phyloP scores from a whole-genome alignment of 805 yeast genomes.

The Wickerhamomyces hampshirensis region DNA sequence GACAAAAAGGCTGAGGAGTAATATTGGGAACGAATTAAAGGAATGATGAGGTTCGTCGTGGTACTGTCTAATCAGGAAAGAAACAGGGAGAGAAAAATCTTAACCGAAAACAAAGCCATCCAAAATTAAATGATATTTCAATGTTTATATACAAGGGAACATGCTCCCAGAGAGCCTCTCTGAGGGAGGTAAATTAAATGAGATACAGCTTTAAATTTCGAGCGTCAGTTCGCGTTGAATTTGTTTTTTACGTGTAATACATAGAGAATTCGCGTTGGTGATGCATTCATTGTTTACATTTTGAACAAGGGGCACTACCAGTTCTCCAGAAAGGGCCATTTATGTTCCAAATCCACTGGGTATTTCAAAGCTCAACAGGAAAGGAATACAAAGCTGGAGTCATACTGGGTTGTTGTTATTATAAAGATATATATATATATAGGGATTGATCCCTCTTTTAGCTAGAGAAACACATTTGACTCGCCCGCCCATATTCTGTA shows the following conservation, averaged over 20 bases:
- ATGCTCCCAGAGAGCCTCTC: neutral
- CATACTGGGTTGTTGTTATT: no score
- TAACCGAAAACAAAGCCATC: neutral
- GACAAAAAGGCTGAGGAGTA: neutral
- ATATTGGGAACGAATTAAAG: neutral
- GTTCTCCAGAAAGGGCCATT: neutral
- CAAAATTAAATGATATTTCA: no score
- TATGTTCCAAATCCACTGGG: neutral
- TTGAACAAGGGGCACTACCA: neutral
- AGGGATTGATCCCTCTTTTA: no score
- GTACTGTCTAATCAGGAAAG: neutral
- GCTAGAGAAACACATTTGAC: no score
- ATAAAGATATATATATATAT: no score
- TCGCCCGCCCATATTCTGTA: no score
- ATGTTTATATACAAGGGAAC: neutral
- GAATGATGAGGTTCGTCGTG: neutral
- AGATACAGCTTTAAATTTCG: neutral
- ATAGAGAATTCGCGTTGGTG: neutral
- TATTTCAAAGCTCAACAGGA: no score
- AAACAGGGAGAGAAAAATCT: neutral
- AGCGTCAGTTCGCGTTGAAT: neutral
- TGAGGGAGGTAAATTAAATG: no score
- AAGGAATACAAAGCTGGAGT: no score
- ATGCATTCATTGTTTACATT: constrained; percentile 1
- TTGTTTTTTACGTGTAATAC: neutral